Evolutionary conservation across 2,329 filamentous ascomycete species (phyloP).

Genomic region (Arthrobotrys megalospora): DNA sequence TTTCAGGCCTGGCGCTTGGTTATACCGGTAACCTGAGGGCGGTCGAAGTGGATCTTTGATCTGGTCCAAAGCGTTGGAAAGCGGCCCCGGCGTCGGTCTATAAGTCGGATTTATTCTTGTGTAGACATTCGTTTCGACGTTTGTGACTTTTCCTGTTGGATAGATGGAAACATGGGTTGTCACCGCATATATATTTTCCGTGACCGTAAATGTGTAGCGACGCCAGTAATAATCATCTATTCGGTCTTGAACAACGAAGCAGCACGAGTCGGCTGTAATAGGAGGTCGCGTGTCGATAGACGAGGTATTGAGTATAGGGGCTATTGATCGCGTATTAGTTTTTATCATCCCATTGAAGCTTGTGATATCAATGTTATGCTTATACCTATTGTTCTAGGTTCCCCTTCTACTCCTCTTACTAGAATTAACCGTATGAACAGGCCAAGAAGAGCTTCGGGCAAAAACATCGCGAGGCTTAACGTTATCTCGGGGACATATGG

Average conservation of each 20-base stretch:
- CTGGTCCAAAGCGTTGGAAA: not conserved
- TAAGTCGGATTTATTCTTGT: conserved; percentile 9
- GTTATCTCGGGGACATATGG: conserved; percentile 20
- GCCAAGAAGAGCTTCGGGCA: conserved; percentile 25
- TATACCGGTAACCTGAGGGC: not conserved
- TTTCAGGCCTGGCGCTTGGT: conserved; percentile 24
- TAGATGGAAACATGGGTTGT: conserved; percentile 22
- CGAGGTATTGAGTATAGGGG: conserved; percentile 6
- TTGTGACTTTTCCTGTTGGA: conserved; percentile 21
- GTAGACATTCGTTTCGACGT: conserved; percentile 7
- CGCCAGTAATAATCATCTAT: conserved; percentile 36
- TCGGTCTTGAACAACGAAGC: conserved; percentile 36
- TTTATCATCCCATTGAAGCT: conserved; percentile 6
- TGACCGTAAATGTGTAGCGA: conserved; percentile 21
- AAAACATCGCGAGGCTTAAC: conserved; percentile 31
- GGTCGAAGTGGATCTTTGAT: conserved; percentile 10
- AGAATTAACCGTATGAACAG: conserved; percentile 25
- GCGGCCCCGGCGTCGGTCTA: not conserved
- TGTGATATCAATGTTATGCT: not conserved
- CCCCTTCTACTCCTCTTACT: conserved; percentile 10
- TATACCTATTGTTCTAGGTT: conserved; percentile 9
- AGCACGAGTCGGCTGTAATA: conserved; percentile 29
- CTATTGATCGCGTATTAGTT: not conserved
- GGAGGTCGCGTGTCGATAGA: conserved; percentile 5
- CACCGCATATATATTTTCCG: conserved; percentile 4